Base-by-base conservation (phyloP, 2,329 filamentous ascomycete genomes). In the Hypoxylon sp. region DNA sequence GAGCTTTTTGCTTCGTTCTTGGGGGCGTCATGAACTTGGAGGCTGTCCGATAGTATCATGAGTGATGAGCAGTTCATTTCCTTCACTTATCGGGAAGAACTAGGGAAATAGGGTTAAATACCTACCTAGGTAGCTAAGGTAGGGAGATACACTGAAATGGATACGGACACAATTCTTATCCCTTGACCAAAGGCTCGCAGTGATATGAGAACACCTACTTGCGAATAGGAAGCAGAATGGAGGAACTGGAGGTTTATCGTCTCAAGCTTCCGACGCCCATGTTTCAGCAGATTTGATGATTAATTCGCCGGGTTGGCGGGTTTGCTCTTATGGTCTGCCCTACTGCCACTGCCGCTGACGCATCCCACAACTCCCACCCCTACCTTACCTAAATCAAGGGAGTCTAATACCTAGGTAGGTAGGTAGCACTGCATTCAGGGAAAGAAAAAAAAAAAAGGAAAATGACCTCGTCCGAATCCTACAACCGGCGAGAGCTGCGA, bases 231-330 rank as follows among this genome's bases (percentile, higher is more conserved):
- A 38, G n/a, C 4, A 36, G 14, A n/a, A 38, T 38, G n/a, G 6
- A 7, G 33, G 2, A n/a, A 38, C 14, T 7, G 12, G 16, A 18
- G 16, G 36, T 4, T 56, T 22, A 24, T 14, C 42, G 61, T 60
- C 51, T 30, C 55, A 60, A 38, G 59, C 48, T 46, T 49, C 51
- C 50, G 51, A 45, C 50, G 56, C 26, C 26, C 28, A 45, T 56
- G 57, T 65, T 65, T 61, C 62, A 65, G 48, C 48, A 42, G 30
- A 20, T 42, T 50, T 46, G 22, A 6, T 20, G 45, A 33, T 7
- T 48, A 48, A 61, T 48, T 49, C n/a, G 33, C n/a, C n/a, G 22
- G 14, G 42, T 11, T n/a, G 45, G 26, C 3, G 12, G 42, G 14
- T 45, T 45, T 4, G 24, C 42, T 45, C n/a, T n/a, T n/a, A n/a